Conservation (phyloP, 202 grass and related monocot genomes). For the Schoenoplectus triqueter region DNA sequence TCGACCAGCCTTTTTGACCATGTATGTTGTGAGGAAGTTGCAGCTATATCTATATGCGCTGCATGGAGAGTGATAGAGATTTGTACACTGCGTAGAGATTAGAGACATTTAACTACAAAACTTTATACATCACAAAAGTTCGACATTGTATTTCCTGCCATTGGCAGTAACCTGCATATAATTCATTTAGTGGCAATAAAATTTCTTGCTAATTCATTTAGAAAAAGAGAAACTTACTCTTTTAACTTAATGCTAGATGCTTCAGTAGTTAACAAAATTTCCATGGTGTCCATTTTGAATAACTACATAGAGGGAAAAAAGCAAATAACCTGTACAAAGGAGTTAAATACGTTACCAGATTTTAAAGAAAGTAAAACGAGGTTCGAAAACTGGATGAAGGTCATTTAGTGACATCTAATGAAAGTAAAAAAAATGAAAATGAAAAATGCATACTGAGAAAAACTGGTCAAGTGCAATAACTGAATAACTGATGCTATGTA, state of each 20-base stretch:
- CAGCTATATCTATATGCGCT: not conserved
- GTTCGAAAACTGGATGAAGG: no score
- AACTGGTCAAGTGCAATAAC: no score
- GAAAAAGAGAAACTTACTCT: not conserved
- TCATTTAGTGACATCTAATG: no score
- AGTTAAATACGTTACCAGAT: not conserved
- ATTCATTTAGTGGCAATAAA: not conserved
- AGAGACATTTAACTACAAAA: not conserved
- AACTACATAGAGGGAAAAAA: not conserved
- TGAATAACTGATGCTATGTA: not conserved
- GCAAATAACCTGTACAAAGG: not conserved
- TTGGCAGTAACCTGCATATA: not conserved
- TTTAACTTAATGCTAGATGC: not conserved
- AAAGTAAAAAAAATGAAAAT: not conserved
- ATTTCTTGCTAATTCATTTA: no score
- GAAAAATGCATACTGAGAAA: not conserved
- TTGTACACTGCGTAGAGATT: not conserved
- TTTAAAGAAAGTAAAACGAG: not conserved
- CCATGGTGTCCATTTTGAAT: not conserved
- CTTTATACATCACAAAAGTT: no score
- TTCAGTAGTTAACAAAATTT: constrained; percentile 9
- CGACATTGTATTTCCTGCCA: not conserved
- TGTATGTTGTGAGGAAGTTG: not conserved
- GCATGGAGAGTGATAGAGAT: not conserved
- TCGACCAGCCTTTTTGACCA: not conserved